Evolutionary conservation across 2,329 filamentous ascomycete genomes (phyloP).

Genomic region (Paecilomyces variotii): DNA sequence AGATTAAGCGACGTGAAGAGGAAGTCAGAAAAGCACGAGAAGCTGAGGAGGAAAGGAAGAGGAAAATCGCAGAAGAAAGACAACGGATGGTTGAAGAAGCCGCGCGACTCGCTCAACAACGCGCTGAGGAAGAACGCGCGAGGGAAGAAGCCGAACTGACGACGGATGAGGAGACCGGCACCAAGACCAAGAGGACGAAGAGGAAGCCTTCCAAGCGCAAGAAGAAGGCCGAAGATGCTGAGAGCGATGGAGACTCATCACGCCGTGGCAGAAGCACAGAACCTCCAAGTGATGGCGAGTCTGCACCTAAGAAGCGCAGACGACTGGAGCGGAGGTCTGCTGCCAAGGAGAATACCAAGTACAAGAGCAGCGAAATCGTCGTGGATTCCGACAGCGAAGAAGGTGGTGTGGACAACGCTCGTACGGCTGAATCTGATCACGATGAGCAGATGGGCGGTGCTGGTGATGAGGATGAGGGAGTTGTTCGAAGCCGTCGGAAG

Average conservation of each 20-base stretch:
- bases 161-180: slow-evolving; percentile 72
- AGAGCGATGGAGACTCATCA: slow-evolving; percentile 24
- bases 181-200: slow-evolving; percentile 65
- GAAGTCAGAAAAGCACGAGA: slow-evolving; percentile 61
- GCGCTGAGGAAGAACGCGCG: slow-evolving; percentile 61
- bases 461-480: not conserved
- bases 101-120: slow-evolving; percentile 61
- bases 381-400: slow-evolving; percentile 63
- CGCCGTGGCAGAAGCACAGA: slow-evolving; percentile 20
- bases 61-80: slow-evolving; percentile 79
- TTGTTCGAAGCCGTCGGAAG: not conserved
- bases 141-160: slow-evolving; percentile 71
- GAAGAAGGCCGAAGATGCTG: slow-evolving; percentile 52
- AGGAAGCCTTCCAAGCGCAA: slow-evolving; percentile 50
- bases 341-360: slow-evolving; percentile 51
- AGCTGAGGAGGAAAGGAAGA: slow-evolving; percentile 63
- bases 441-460: not conserved
- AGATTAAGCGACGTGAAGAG: slow-evolving; percentile 70
- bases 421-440: not conserved
- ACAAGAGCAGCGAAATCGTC: slow-evolving; percentile 78
- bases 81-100: slow-evolving; percentile 71
- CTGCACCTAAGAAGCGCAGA: slow-evolving; percentile 50
- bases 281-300: slow-evolving; percentile 27
- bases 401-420: slow-evolving; percentile 21
- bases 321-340: slow-evolving; percentile 48